These are phyloP conservation scores for Acer yangbiense DNA, from an alignment of 345 rosid genomes.

Conservation along the genomic window DNA sequence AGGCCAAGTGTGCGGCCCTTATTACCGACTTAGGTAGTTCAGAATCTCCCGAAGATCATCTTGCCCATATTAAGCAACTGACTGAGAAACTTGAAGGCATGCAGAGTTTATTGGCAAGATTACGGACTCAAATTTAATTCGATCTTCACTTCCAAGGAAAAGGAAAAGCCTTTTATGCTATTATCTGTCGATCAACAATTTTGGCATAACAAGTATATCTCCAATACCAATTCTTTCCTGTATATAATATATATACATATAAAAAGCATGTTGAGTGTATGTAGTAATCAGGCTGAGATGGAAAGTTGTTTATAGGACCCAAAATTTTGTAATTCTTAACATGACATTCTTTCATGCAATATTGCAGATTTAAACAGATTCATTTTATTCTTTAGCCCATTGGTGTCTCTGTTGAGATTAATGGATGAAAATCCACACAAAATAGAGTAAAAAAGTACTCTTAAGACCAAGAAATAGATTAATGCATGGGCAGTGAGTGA, in stretches of 20 bases:
- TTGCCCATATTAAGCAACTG: conserved; percentile 51
- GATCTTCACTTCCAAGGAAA: not conserved
- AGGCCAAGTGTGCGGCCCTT: conserved; percentile 62
- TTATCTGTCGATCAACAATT: conserved; percentile 19
- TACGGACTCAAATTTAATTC: conserved; percentile 61
- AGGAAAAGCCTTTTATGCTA: not conserved
- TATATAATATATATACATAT: conserved; percentile 31
- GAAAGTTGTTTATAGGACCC: conserved; percentile 4
- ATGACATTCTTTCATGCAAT: not conserved
- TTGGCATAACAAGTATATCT: conserved; percentile 24
- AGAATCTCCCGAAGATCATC: conserved; percentile 38
- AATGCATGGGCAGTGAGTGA: too few relatives aligned
- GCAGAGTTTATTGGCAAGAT: conserved; percentile 58
- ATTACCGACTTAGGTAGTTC: conserved; percentile 40
- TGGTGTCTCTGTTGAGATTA: not conserved
- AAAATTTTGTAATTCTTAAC: conserved; percentile 28
- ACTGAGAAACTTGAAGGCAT: conserved; percentile 65
- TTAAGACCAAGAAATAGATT: too few relatives aligned
- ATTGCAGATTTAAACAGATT: not conserved
- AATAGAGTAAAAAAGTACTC: too few relatives aligned
- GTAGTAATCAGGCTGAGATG: conserved; percentile 14
- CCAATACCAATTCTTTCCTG: conserved; percentile 38
- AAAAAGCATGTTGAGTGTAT: conserved; percentile 23
- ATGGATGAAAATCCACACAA: too few relatives aligned
- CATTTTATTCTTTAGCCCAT: not conserved